phyloP scores from a whole-genome alignment of 768 basidiomycete species.

The Tricholoma flavovirens region DNA sequence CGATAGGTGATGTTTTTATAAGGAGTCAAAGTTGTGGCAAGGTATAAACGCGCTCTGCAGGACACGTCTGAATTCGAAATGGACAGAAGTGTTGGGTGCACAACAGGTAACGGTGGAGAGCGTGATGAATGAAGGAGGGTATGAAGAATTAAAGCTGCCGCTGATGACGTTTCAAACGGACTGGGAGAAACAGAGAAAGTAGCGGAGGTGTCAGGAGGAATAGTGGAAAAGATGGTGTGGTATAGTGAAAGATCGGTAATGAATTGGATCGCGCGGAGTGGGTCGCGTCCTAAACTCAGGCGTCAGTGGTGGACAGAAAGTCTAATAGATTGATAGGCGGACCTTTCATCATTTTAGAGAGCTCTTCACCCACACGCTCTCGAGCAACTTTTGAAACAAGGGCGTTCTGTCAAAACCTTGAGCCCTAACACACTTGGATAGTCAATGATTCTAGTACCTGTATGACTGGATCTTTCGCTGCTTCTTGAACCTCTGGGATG shows the following conservation, averaged over 20 bases:
- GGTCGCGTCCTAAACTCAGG: constrained; percentile 55
- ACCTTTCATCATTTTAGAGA: constrained; percentile 94
- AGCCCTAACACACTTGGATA: constrained; percentile 20
- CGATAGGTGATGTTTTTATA: constrained; percentile 52
- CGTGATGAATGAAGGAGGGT: constrained; percentile 32
- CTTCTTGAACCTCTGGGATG: constrained; percentile 58
- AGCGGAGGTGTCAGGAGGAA: constrained; percentile 39
- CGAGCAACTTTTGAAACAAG: constrained; percentile 78
- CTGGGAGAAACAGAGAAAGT: constrained; percentile 41
- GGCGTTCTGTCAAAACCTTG: constrained; percentile 41
- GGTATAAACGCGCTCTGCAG: constrained; percentile 59
- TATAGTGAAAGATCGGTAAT: constrained; percentile 73
- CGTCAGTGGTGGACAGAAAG: neutral
- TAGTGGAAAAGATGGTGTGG: constrained; percentile 51
- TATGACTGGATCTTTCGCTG: constrained; percentile 55
- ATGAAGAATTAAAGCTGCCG: constrained; percentile 55
- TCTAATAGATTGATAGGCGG: constrained; percentile 1
- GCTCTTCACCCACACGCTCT: constrained; percentile 87
- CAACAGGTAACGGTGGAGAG: constrained; percentile 28
- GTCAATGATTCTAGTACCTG: constrained; percentile 39
- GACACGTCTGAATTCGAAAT: constrained; percentile 32
- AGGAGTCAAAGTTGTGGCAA: constrained; percentile 74
- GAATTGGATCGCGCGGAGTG: constrained; percentile 67
- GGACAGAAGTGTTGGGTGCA: constrained; percentile 45
- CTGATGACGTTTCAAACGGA: constrained; percentile 39